Percentiles rank a stretch among this genome's conserved stretches.
These are phyloP conservation scores for Uromyces viciae-fabae DNA, from an alignment of 1,284 basidiomycete genomes.

Conservation along the genomic window DNA sequence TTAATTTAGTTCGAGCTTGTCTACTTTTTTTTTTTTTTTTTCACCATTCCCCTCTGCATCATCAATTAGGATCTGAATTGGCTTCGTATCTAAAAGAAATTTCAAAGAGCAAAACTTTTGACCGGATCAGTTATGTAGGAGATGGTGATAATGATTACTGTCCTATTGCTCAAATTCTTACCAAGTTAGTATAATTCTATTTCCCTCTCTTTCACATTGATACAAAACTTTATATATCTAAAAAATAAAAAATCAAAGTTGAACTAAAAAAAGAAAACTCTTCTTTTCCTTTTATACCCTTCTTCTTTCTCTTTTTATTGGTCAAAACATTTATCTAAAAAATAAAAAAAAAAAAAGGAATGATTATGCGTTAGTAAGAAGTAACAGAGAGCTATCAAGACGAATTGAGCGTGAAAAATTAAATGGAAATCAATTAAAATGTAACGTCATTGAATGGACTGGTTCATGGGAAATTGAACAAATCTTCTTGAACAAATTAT, in stretches of 20 bases:
- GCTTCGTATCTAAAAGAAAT: slow-evolving; percentile 49
- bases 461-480: slow-evolving; percentile 35
- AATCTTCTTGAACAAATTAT: slow-evolving; percentile 8
- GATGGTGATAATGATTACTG: slow-evolving; percentile 55
- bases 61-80: slow-evolving; percentile 51
- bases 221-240: too few relatives aligned
- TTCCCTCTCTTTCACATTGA: neutral
- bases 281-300: neutral
- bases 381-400: slow-evolving; percentile 51
- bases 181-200: neutral
- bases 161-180: slow-evolving; percentile 42
- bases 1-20: neutral
- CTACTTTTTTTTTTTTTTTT: neutral
- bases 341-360: too few relatives aligned
- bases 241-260: too few relatives aligned
- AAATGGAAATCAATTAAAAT: neutral
- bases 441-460: slow-evolving; percentile 10
- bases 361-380: slow-evolving; percentile 50
- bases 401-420: slow-evolving; percentile 51
- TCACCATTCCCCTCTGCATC: neutral
- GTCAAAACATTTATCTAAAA: slow-evolving; percentile 14
- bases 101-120: slow-evolving; percentile 46
- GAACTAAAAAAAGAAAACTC: too few relatives aligned
- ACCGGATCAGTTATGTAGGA: slow-evolving; percentile 54
- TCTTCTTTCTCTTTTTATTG: slow-evolving; percentile 46